These are phyloP conservation scores for Colletotrichum sp. DNA, from an alignment of 2,329 filamentous ascomycete species.

Conservation along the genomic window DNA sequence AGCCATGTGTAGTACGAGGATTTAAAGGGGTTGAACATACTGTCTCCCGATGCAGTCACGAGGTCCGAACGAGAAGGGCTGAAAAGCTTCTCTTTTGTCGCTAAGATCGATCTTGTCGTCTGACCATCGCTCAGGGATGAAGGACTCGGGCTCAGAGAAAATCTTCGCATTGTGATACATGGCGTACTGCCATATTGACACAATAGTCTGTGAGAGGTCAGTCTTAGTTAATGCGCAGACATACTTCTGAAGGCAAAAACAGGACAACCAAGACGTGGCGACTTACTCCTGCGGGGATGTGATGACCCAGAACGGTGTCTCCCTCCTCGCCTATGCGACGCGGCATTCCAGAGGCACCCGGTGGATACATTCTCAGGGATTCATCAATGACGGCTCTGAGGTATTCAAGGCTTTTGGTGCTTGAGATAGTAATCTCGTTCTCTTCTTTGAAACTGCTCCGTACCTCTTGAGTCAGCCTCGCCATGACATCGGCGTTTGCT, in stretches of 20 bases:
- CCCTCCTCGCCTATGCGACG: constrained; percentile 33
- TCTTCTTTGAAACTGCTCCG: constrained; percentile 33
- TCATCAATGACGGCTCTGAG: constrained; percentile 46
- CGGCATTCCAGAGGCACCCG: constrained; percentile 24
- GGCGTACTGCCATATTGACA: constrained; percentile 48
- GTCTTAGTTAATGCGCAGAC: no score
- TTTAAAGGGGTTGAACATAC: constrained; percentile 21
- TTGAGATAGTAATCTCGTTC: constrained; percentile 37
- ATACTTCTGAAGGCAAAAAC: accelerated
- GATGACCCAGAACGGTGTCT: constrained; percentile 29
- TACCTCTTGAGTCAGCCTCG: constrained; percentile 40
- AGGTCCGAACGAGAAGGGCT: constrained; percentile 32
- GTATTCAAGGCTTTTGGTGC: constrained; percentile 35
- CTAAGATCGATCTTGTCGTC: constrained; percentile 15
- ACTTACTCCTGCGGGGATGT: constrained; percentile 33
- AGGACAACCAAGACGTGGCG: accelerated
- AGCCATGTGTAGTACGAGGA: accelerated
- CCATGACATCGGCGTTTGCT: constrained; percentile 29
- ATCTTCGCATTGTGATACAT: constrained; percentile 44
- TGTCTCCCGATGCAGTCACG: constrained; percentile 35
- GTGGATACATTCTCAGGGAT: constrained; percentile 43
- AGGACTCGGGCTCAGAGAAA: constrained; percentile 48
- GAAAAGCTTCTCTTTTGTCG: constrained; percentile 25
- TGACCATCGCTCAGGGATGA: constrained; percentile 44
- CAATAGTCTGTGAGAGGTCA: no score